Conservation (phyloP, 2,329 filamentous ascomycete species). For the Penicillium occitanis region DNA sequence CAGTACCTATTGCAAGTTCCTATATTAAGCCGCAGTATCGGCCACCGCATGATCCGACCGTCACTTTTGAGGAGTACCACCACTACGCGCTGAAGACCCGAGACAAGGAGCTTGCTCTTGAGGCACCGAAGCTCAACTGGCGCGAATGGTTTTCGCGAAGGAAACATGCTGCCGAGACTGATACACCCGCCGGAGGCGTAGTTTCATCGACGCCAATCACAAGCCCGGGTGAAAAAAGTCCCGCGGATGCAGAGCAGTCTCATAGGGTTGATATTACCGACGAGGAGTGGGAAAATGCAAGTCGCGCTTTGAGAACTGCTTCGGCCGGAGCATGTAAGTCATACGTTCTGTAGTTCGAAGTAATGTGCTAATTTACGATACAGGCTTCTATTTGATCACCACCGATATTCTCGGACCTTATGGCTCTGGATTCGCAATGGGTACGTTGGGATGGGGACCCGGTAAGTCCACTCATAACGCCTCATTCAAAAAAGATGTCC, state of each 20-base stretch:
- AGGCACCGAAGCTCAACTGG: constrained; percentile 12
- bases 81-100: constrained; percentile 38
- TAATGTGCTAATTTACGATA: neutral
- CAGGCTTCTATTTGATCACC: constrained; percentile 50
- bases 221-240: constrained; percentile 1
- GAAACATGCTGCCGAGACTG: neutral
- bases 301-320: constrained; percentile 49
- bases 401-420: constrained; percentile 51
- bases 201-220: neutral
- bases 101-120: constrained; percentile 31
- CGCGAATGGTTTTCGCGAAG: constrained; percentile 10
- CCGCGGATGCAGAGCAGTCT: neutral
- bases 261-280: constrained; percentile 30
- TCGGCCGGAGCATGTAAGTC: constrained; percentile 42
- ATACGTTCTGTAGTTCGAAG: neutral
- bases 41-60: constrained; percentile 29
- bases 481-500: neutral
- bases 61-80: constrained; percentile 39
- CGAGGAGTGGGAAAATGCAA: constrained; percentile 51
- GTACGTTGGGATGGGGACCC: constrained; percentile 45
- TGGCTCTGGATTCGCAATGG: constrained; percentile 34
- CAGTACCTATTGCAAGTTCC: neutral
- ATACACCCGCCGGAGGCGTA: neutral
- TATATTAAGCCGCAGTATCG: constrained; percentile 23
- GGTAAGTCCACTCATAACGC: constrained; percentile 32